Conservation (phyloP, 805 yeast species). For the Metschnikowia koreensis region DNA sequence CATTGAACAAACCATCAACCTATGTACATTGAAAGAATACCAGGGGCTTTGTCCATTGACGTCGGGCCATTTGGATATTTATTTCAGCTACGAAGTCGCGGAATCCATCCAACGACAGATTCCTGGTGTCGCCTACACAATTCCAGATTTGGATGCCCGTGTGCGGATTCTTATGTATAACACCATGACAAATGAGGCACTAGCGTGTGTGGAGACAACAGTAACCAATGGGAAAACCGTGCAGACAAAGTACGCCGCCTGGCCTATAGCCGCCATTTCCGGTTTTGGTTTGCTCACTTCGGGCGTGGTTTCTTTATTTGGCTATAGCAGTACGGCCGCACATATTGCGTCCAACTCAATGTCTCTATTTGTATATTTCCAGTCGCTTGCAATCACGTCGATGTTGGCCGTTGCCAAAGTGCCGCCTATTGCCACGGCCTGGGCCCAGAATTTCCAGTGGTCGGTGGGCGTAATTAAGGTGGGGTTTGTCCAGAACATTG, state of each 20-base stretch:
- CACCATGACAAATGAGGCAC: slow-evolving; percentile 39
- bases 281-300: slow-evolving; percentile 86
- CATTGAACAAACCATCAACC: slow-evolving; percentile 50
- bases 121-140: slow-evolving; percentile 82
- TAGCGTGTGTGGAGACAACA: slow-evolving; percentile 92
- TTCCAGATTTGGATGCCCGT: slow-evolving; percentile 93
- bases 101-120: slow-evolving; percentile 46
- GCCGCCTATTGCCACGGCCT: slow-evolving; percentile 97
- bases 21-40: slow-evolving; percentile 57
- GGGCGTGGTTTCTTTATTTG: slow-evolving; percentile 80
- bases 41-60: slow-evolving; percentile 70
- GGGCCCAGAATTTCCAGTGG: slow-evolving; percentile 98
- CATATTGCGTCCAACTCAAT: slow-evolving; percentile 97
- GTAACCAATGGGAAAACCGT: slow-evolving; percentile 90
- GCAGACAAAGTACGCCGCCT: slow-evolving; percentile 72
- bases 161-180: slow-evolving; percentile 66
- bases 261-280: slow-evolving; percentile 94
- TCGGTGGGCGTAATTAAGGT: slow-evolving; percentile 85
- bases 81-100: slow-evolving; percentile 46
- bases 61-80: slow-evolving; percentile 81
- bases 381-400: slow-evolving; percentile 83
- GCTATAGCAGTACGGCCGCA: slow-evolving; percentile 90
- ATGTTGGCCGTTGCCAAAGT: slow-evolving; percentile 93
- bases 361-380: slow-evolving; percentile 91
- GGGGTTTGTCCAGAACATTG: slow-evolving; percentile 74